Evolutionary conservation across 768 basidiomycete genomes (phyloP).

Genomic region (Asterophora lycoperdoides): DNA sequence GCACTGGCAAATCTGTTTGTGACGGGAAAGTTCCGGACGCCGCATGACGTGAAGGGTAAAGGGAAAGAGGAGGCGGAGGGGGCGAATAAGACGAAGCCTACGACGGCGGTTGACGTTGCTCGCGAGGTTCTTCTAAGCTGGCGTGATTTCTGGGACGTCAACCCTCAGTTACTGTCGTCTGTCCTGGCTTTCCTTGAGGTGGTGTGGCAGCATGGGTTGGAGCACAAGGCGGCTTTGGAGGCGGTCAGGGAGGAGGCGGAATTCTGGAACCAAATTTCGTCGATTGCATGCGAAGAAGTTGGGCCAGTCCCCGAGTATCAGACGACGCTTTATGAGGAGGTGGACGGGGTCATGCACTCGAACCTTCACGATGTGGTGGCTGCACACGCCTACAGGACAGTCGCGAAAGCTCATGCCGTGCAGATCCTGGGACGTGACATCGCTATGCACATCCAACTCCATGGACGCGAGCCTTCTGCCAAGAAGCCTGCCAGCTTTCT

Average conservation of each 20-base stretch:
- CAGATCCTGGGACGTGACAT: slow-evolving; percentile 75
- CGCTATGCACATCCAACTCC: slow-evolving; percentile 48
- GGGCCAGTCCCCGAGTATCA: slow-evolving; percentile 71
- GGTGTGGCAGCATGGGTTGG: slow-evolving; percentile 76
- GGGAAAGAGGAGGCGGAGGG: slow-evolving; percentile 28
- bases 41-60: slow-evolving; percentile 38
- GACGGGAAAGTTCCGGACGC: slow-evolving; percentile 61
- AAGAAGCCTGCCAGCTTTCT: slow-evolving; percentile 58
- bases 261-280: slow-evolving; percentile 71
- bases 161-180: slow-evolving; percentile 71
- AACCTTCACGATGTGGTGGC: slow-evolving; percentile 58
- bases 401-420: slow-evolving; percentile 70
- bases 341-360: slow-evolving; percentile 50
- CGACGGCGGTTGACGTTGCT: slow-evolving; percentile 67
- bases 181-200: slow-evolving; percentile 72
- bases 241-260: slow-evolving; percentile 48
- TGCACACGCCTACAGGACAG: slow-evolving; percentile 61
- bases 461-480: slow-evolving; percentile 29
- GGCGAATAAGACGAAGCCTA: slow-evolving; percentile 29
- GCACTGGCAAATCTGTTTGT: slow-evolving; percentile 79
- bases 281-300: slow-evolving; percentile 62
- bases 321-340: slow-evolving; percentile 41
- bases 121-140: slow-evolving; percentile 62
- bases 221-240: slow-evolving; percentile 61
- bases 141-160: slow-evolving; percentile 72